Evolutionary conservation across 1,284 basidiomycete species (phyloP).

Genomic region (Thecaphora frezii): DNA sequence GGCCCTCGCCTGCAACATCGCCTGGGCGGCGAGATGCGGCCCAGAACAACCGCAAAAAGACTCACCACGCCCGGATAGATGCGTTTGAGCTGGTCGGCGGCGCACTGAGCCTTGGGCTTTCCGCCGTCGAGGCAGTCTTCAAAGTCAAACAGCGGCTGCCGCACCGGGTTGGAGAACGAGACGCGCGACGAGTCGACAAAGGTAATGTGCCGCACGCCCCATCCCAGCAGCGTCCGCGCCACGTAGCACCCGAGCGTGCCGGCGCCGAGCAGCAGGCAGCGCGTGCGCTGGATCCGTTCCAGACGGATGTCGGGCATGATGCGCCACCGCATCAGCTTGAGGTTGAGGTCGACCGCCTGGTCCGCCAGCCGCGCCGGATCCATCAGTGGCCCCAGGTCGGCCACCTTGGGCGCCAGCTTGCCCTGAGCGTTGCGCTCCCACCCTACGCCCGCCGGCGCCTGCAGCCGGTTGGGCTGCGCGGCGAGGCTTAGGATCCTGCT

Average conservation of each 20-base stretch:
- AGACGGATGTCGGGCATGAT: slow-evolving; percentile 86
- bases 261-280: slow-evolving; percentile 84
- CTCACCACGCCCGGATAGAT: slow-evolving; percentile 89
- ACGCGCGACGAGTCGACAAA: slow-evolving; percentile 87
- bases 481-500: slow-evolving; percentile 1
- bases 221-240: slow-evolving; percentile 77
- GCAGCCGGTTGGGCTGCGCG: slow-evolving; percentile 11
- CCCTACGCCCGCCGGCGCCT: slow-evolving; percentile 71
- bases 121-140: slow-evolving; percentile 91
- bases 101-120: slow-evolving; percentile 87
- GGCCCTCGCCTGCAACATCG: neutral
- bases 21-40: too few species aligned
- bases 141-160: slow-evolving; percentile 94
- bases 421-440: slow-evolving; percentile 90
- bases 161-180: slow-evolving; percentile 93
- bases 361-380: slow-evolving; percentile 82
- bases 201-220: slow-evolving; percentile 91
- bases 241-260: slow-evolving; percentile 97
- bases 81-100: slow-evolving; percentile 80
- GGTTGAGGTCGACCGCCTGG: slow-evolving; percentile 92
- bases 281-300: slow-evolving; percentile 78
- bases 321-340: slow-evolving; percentile 97
- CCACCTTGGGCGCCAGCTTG: slow-evolving; percentile 82
- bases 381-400: slow-evolving; percentile 93
- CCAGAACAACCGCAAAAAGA: too few species aligned